Conservation (phyloP, 2,329 filamentous ascomycete genomes). For the Ceratocystis smalleyi region DNA sequence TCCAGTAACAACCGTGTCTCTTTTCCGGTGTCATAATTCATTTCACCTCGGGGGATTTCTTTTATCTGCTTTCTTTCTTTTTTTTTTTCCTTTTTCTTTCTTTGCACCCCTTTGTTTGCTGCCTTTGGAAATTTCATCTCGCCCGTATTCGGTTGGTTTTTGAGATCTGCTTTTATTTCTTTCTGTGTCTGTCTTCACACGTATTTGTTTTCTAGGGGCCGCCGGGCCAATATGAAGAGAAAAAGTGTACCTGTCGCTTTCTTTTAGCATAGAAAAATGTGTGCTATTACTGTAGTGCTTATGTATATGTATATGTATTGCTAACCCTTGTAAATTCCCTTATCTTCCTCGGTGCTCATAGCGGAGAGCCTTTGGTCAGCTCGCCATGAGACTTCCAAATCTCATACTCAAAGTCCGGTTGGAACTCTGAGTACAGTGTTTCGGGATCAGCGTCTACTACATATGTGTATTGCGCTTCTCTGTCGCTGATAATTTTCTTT, state of each 20-base stretch:
- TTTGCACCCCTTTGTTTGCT: background rate
- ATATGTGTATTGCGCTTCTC: constrained; percentile 28
- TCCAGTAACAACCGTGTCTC: background rate
- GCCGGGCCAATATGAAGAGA: background rate
- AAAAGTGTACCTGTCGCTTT: background rate
- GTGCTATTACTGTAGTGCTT: background rate
- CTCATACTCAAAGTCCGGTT: constrained; percentile 25
- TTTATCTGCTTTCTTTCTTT: background rate
- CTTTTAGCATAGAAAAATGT: background rate
- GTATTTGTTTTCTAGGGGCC: background rate
- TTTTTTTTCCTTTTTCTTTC: background rate
- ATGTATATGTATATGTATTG: background rate
- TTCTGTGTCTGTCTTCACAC: background rate
- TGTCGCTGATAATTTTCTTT: constrained; percentile 24
- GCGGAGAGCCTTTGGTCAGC: constrained; percentile 11
- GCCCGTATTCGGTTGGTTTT: background rate
- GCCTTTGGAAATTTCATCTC: no score
- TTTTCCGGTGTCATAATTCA: background rate
- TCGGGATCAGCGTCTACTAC: constrained; percentile 23
- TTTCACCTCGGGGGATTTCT: no score
- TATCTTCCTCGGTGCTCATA: background rate
- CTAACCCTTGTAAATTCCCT: background rate
- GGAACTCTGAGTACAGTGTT: constrained; percentile 25
- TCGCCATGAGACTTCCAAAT: constrained; percentile 23
- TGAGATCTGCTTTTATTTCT: background rate